Conservation (phyloP, 371 early-diverging fungal genomes). For the Batkoa obscura region DNA sequence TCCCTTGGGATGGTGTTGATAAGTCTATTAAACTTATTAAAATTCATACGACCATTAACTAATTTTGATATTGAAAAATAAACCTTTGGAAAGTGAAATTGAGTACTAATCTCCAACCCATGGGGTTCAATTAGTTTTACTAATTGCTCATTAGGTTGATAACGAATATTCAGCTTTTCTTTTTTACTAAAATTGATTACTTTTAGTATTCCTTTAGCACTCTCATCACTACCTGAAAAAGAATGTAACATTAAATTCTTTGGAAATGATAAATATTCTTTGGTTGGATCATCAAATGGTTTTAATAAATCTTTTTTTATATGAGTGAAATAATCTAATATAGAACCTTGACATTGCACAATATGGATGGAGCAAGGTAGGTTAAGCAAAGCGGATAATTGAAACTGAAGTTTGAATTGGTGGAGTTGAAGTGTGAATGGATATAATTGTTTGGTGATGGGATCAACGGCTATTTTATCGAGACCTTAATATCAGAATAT, state of each 20-base stretch:
- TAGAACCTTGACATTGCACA: not conserved
- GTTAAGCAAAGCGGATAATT: not conserved
- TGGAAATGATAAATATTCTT: not conserved
- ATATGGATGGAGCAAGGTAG: not conserved
- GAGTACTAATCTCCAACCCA: not conserved
- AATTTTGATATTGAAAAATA: not conserved
- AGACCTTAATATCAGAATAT: not conserved
- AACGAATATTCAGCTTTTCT: not conserved
- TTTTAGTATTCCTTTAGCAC: conserved; percentile 69
- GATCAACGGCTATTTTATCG: not conserved
- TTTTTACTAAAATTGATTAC: conserved; percentile 10
- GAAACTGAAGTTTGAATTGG: not conserved
- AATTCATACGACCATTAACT: not conserved
- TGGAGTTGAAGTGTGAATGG: not conserved
- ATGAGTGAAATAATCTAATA: not conserved
- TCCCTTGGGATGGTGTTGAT: not conserved
- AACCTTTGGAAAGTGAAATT: not conserved
- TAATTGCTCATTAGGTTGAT: not conserved
- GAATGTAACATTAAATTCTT: conserved; percentile 29
- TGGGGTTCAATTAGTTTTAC: too few species aligned
- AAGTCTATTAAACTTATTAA: not conserved
- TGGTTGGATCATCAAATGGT: not conserved
- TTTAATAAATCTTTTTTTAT: not conserved
- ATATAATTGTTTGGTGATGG: not conserved
- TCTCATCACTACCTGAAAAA: conserved; percentile 44